These are phyloP conservation scores for Priceomyces melissophilus DNA, from an alignment of 805 yeast species.

Conservation along the genomic window DNA sequence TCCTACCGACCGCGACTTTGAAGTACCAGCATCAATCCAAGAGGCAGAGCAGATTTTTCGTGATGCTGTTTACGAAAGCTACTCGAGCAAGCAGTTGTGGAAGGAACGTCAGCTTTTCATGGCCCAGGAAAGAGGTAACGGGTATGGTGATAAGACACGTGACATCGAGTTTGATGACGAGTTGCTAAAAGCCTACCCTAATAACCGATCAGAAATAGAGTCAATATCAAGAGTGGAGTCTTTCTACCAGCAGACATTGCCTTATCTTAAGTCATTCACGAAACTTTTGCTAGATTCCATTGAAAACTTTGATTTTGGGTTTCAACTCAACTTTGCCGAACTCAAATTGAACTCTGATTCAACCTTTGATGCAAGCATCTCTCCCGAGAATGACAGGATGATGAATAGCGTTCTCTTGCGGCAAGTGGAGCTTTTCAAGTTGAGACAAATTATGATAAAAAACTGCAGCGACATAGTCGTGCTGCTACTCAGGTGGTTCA, in stretches of 20 bases:
- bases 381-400: constrained; percentile 12
- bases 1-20: constrained; percentile 43
- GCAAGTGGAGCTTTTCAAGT: constrained; percentile 52
- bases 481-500: constrained; percentile 71
- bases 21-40: constrained; percentile 67
- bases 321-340: constrained; percentile 33
- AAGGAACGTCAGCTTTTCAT: constrained; percentile 67
- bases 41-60: constrained; percentile 75
- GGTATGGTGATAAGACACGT: constrained; percentile 12
- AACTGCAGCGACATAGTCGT: constrained; percentile 53
- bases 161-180: constrained; percentile 30
- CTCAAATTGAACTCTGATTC: constrained; percentile 33
- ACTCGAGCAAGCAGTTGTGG: constrained; percentile 70
- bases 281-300: constrained; percentile 62
- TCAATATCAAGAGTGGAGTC: constrained; percentile 55
- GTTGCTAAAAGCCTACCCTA: constrained; percentile 26
- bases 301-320: constrained; percentile 45
- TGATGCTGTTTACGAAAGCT: constrained; percentile 59
- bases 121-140: constrained; percentile 63
- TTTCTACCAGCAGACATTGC: constrained; percentile 52
- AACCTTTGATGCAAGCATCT: constrained; percentile 14
- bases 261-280: constrained; percentile 60
- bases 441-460: constrained; percentile 62
- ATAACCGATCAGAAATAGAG: constrained; percentile 30
- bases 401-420: constrained; percentile 28